These are phyloP conservation scores for Lentinula detonsa DNA, from an alignment of 768 basidiomycete genomes.

Conservation along the genomic window DNA sequence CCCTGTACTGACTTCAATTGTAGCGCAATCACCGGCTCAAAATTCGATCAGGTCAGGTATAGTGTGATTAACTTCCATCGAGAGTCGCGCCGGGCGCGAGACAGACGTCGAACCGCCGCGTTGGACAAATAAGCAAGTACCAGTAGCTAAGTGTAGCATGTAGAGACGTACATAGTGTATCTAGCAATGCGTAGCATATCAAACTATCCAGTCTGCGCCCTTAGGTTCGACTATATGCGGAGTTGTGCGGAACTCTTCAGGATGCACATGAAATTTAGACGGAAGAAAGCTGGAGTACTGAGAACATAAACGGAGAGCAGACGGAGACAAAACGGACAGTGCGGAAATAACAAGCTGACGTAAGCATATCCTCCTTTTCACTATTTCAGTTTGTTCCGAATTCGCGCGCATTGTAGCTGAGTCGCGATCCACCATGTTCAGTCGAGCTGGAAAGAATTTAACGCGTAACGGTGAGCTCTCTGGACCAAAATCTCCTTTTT, in stretches of 20 bases:
- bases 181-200: neutral
- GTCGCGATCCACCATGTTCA: slow-evolving; percentile 40
- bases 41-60: slow-evolving; percentile 81
- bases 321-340: neutral
- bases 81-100: slow-evolving; percentile 67
- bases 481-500: neutral
- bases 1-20: neutral
- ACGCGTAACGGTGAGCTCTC: slow-evolving; percentile 39
- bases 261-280: neutral
- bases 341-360: neutral
- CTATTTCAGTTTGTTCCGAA: neutral
- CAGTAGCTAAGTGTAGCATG: neutral
- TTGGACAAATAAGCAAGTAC: slow-evolving; percentile 15
- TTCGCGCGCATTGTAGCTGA: neutral
- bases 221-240: neutral
- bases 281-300: neutral
- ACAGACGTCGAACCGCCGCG: slow-evolving; percentile 43
- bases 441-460: slow-evolving; percentile 55
- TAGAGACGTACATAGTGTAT: neutral
- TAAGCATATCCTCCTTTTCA: neutral
- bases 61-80: slow-evolving; percentile 67
- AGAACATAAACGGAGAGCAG: neutral
- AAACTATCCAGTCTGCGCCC: neutral
- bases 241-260: neutral
- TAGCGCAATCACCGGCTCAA: slow-evolving; percentile 59